These are phyloP conservation scores for Raddia guianensis DNA, from an alignment of 176 grass and related monocot species.

Conservation along the genomic window DNA sequence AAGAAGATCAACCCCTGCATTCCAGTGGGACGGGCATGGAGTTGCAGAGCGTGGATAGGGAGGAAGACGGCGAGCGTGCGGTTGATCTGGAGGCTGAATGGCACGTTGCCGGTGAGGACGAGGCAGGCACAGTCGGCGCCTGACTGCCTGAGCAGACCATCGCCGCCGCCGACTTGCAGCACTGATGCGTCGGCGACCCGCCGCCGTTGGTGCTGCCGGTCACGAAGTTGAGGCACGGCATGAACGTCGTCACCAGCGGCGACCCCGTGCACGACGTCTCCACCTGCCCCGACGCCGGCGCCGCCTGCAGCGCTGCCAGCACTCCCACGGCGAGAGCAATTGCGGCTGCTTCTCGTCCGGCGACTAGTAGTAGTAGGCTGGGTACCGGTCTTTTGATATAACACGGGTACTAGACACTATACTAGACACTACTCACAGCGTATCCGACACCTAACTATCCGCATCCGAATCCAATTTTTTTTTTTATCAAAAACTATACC, in stretches of 20 bases:
- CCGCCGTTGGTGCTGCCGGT: constrained; percentile 95
- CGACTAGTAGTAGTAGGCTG: no score
- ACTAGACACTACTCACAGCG: no score
- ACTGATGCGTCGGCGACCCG: constrained; percentile 67
- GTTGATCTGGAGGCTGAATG: constrained; percentile 87
- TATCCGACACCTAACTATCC: no score
- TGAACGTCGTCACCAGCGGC: constrained; percentile 67
- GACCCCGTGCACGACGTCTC: constrained; percentile 61
- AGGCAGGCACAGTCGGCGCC: constrained; percentile 67
- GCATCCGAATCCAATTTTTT: no score
- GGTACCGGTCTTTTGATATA: no score
- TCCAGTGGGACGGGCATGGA: constrained; percentile 70
- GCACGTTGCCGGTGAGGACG: constrained; percentile 83
- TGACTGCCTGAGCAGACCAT: constrained; percentile 43
- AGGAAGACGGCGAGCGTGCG: constrained; percentile 75
- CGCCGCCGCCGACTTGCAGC: constrained; percentile 63
- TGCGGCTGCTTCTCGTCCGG: no score
- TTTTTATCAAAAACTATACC: no score
- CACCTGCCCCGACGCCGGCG: constrained; percentile 40
- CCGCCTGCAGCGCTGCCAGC: not conserved
- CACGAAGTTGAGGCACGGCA: constrained; percentile 86
- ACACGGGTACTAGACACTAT: no score
- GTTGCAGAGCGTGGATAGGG: constrained; percentile 51
- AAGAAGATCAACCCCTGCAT: constrained; percentile 63
- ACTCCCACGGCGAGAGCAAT: no score